Base-by-base conservation (phyloP, 177 flowering plant genomes). In the Vitis hybrid region DNA sequence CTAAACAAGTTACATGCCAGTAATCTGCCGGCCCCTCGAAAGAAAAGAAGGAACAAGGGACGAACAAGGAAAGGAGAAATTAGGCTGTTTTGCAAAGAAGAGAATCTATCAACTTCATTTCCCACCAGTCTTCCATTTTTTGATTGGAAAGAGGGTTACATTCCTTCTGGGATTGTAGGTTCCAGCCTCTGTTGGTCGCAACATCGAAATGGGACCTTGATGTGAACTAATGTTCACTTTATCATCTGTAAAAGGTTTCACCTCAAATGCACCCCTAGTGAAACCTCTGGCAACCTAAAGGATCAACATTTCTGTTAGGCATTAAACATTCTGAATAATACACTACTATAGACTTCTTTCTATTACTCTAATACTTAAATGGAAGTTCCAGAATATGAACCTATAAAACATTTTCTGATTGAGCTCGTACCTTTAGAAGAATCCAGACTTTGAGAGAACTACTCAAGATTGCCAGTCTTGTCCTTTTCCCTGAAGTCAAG, bases 371-470 rank as follows among this genome's bases (percentile, higher is more conserved):
- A 41, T 41, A 41, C 9, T 41, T 41, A 41, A 41, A 41, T 41
- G 48, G 10, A 41, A 41, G 48, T 41, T 41, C 9, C 48, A 41
- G 48, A 9, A 41, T 41, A 9, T 41, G 48, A 41, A 41, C 9
- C 48, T 13, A 68, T 13, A 65, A 54, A 20, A 46, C 35, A 58
- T 13, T 32, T 13, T 3, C n/a, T 21, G 32, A 32, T 58, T n/a
- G 9, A 24, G 41, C 60, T 41, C 8, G 27, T 71, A 92, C 99
- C 98, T 95, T 93, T 46, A 92, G 71, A 68, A 95, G 86, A 71
- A 93, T 85, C 97, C 97, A 93, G n/a, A 90, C 99, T 88, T 86
- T 95, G 62, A 92, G 93, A 71, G 97, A 91, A 74, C 98, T 95
- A 67, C 94, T 85, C 81, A 95, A 75, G 62, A 84, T 71, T 48